Base-by-base conservation (phyloP, 331 rosid species). In the Pyracantha coccinea region DNA sequence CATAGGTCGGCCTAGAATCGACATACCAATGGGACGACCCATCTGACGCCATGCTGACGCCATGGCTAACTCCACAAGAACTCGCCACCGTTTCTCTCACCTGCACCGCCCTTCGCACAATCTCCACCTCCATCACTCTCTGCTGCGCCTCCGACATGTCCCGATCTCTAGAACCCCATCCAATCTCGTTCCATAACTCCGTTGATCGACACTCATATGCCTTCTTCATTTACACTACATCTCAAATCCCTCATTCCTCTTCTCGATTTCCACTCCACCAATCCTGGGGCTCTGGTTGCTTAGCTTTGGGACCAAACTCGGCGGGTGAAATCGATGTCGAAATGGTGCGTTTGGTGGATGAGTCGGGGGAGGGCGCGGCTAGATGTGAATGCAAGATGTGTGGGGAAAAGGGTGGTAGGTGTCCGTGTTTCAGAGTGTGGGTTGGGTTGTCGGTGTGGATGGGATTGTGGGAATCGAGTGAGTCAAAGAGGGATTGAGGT, bases 371-470 rank as follows among this genome's bases (percentile, higher is more conserved):
- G 60, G 66, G 5, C 25, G 85, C 70, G 55, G 57, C 54, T 29
- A 96, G 96, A 14, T 93, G 98, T 28, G 83, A 78, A 1, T 93
- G 97, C 29, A 82, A 61, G 28, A 59, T 23, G 3, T 89, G 97
- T 66, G 87, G 55, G 5, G 84, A 66, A 14, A 68, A 16, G 19
- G 79, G n/a, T 2, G 79, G 10, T 38, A 71, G 61, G 33, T 93
- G 97, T 69, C 83, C 87, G 5, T 93, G 98, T 79, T 14, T 28
- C 62, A 17, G 98, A 93, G 80, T 93, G 97, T 7, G 96, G 98
- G 2, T 80, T 85, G 71, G 71, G 84, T 60, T 93, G 97, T 64
- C 27, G 60, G 20, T 91, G 95, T 58, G 87, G 85, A 19, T 17
- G 55, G 44, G 83, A 80, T 45, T 93, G 97, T 75, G 83, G 81